Evolutionary conservation across 768 basidiomycete species (phyloP), one percentile per base, ranked within the genome.

Genomic region (Tricholomella constricta): DNA sequence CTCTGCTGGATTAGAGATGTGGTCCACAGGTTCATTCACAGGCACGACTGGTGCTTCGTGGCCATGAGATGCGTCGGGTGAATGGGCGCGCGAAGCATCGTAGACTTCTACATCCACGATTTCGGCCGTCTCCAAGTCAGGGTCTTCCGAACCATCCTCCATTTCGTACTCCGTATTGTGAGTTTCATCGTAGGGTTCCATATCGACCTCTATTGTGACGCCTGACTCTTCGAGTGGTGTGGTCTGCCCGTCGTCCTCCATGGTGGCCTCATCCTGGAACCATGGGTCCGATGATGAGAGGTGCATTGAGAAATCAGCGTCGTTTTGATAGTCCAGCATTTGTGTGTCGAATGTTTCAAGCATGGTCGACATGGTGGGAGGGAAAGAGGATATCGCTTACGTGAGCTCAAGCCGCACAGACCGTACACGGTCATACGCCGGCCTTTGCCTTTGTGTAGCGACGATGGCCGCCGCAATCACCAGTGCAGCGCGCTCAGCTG

Each of bases 261-360:
- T 88, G 48, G 72, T 63, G 3, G 78, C 72, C 66, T 86, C 81
- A 34, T 71, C 69, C 58, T 74, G 76, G 49, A 73, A 76, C 82
- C 81, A 85, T 27, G 74, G 63, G 44, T 85, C 82, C 45, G 74
- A 69, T 8, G 70, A 61, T 31, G 78, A 72, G 22, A 72, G 62
- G 57, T 81, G 76, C 84, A 87, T 86, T 60, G 78, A 73, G 45
- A 84, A 78, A 65, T 88, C 85, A 32, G 74, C 62, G 65, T 86
- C 85, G 49, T 67, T 68, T 36, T 71, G 68, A 60, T 78, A 85
- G 69, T 86, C 84, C 45, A 80, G 67, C 85, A 88, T 87, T 65
- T 77, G 83, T 14, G 83, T 72, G 69, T 87, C 85, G 66, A 74
- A 83, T 4, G 77, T 58, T 57, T 85, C 83, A 49, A 81, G 64